Base-by-base conservation (phyloP, 495 filamentous ascomycete species). In the Neurospora sp. region DNA sequence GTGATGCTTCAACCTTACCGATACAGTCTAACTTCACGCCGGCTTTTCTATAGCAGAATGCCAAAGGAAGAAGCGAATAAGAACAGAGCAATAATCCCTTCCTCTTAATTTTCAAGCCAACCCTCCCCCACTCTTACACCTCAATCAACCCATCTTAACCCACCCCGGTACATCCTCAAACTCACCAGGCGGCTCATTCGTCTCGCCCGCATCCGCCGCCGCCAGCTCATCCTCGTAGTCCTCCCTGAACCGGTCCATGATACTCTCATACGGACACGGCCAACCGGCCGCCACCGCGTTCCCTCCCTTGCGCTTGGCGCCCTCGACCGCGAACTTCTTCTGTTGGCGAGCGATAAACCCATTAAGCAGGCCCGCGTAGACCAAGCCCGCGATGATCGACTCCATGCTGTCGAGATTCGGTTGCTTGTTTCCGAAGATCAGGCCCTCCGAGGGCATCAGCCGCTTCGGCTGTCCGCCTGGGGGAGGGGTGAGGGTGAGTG, bases 341-440 rank as follows among this genome's bases (percentile, higher is more conserved):
- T 90, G 90, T 39, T 86, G 83, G 76, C 96, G 92, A 13, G 92
- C 92, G 31, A 98, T 86, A 76, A 94, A 99, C 6, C 96, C 96
- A 72, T 90, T 90, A 70, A 98, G 86, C n/a, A 98, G 84, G 9
- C 91, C 92, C 80, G 97, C 93, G 37, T 91, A 89, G 19, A 97
- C 86, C 8, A 98, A 84, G 2, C 91, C 92, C 1, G 92, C 87
- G 11, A 96, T 84, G 4, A 93, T 89, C 3, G 86, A 88, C 81
- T 97, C 96, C n/a, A 97, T 85, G 75, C 91, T 91, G 2, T 87
- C 81, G 78, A 91, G 84, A 48, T 89, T 82, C 17, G 89, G 83
- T 48, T 83, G 79, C 59, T 85, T 82, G 77, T 88, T 89, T 34
- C 86, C 86, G 76, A 77, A 89, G 73, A 83, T 82, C 76, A 82